These are phyloP conservation scores for Scedosporium dehoogii DNA, from an alignment of 2,329 filamentous ascomycete species.

Conservation along the genomic window DNA sequence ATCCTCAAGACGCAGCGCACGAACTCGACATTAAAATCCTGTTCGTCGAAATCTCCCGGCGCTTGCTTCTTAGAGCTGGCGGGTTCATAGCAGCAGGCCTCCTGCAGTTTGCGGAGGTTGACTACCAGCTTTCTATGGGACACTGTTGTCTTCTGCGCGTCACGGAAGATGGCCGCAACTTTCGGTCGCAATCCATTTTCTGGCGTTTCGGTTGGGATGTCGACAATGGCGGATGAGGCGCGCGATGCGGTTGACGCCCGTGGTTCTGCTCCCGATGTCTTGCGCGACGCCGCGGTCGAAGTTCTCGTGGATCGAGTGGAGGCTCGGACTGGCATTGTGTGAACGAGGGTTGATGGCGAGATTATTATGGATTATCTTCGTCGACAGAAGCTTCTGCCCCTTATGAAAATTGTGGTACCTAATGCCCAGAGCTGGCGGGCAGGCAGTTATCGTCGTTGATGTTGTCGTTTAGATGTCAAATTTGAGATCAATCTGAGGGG, in stretches of 20 bases:
- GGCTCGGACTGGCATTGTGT: conserved; percentile 40
- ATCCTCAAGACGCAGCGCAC: conserved; percentile 71
- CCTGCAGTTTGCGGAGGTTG: conserved; percentile 81
- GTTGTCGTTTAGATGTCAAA: neutral
- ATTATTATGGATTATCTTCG: neutral
- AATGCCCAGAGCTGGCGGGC: neutral
- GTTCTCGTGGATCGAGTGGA: conserved; percentile 36
- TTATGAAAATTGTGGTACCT: neutral
- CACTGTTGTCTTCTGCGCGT: conserved; percentile 81
- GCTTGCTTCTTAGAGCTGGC: conserved; percentile 39
- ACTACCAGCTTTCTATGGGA: conserved; percentile 85
- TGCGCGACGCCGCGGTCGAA: conserved; percentile 30
- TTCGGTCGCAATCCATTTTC: conserved; percentile 62
- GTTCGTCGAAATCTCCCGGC: conserved; percentile 65
- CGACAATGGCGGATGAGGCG: conserved; percentile 30
- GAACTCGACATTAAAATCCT: conserved; percentile 81
- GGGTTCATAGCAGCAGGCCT: conserved; percentile 64
- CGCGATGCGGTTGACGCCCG: conserved; percentile 37
- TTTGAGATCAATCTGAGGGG: neutral
- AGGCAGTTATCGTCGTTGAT: neutral
- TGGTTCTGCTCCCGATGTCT: conserved; percentile 26
- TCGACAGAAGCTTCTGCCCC: neutral
- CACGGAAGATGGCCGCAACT: conserved; percentile 62
- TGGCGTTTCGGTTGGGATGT: conserved; percentile 62
- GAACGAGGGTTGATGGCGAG: neutral